A percentile compares a stretch with the other conserved stretches of the same genome.
Evolutionary conservation across 1,139 yeast species (phyloP).

Genomic region (Debaryomyces psychrophilus): DNA sequence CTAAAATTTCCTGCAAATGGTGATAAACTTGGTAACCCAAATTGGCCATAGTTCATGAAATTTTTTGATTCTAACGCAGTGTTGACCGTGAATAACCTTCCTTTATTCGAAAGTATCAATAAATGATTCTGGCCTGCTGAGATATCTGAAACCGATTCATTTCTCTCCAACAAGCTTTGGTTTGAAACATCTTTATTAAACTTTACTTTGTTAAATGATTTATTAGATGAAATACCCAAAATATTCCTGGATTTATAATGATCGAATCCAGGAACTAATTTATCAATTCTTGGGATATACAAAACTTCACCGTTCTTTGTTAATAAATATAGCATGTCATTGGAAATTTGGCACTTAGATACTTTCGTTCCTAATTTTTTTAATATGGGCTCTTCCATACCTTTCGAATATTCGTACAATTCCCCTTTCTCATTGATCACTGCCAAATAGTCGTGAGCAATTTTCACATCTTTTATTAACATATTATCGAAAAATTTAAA

Average conservation of each 20-base stretch:
- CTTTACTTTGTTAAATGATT: conserved; percentile 17
- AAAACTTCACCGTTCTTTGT: conserved; percentile 55
- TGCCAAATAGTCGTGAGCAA: conserved; percentile 53
- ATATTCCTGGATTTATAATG: conserved; percentile 25
- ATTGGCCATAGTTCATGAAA: conserved; percentile 68
- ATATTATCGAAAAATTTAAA: conserved; percentile 65
- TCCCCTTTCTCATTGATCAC: conserved; percentile 75
- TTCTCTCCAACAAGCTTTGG: conserved; percentile 27
- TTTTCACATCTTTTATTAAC: conserved; percentile 58
- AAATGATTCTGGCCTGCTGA: conserved; percentile 70
- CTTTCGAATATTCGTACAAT: conserved; percentile 67
- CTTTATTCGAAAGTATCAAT: conserved; percentile 60
- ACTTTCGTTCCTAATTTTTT: conserved; percentile 47
- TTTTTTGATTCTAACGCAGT: conserved; percentile 43
- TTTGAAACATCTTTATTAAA: conserved; percentile 1
- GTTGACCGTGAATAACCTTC: conserved; percentile 65
- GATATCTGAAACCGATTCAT: conserved; percentile 54
- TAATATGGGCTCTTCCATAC: conserved; percentile 27
- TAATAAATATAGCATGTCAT: conserved; percentile 61
- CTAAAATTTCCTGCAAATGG: conserved; percentile 47
- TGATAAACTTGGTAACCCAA: conserved; percentile 73
- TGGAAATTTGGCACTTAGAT: conserved; percentile 55
- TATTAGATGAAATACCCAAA: conserved; percentile 24
- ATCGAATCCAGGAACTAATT: conserved; percentile 17
- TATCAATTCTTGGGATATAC: conserved; percentile 47